These are phyloP conservation scores for Nelumbo lutea DNA, from an alignment of 164 flowering plant species.

Conservation along the genomic window DNA sequence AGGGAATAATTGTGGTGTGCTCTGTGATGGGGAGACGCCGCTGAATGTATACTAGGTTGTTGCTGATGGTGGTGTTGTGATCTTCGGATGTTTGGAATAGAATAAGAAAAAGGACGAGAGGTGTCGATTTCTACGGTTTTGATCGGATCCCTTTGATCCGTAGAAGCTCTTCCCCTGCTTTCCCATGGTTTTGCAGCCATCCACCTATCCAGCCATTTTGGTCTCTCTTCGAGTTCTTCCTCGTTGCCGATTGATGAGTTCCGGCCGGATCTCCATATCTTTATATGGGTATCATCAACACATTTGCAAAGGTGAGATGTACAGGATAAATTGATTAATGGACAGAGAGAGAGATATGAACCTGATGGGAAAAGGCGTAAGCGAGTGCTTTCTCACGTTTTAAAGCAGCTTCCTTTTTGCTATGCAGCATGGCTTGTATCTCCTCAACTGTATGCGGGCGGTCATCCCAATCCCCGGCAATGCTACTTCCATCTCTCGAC, in stretches of 20 bases:
- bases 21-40: conserved; percentile 44
- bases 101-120: conserved; percentile 57
- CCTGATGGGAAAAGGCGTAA: conserved; percentile 79
- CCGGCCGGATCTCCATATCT: conserved; percentile 56
- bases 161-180: conserved; percentile 54
- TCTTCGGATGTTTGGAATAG: conserved; percentile 31
- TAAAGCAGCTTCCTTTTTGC: conserved; percentile 57
- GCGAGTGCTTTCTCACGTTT: conserved; percentile 59
- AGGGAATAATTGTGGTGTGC: conserved; percentile 11
- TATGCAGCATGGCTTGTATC: conserved; percentile 67
- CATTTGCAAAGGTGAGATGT: neutral
- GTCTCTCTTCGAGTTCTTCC: conserved; percentile 47
- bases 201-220: conserved; percentile 74
- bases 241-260: conserved; percentile 46
- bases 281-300: conserved; percentile 1
- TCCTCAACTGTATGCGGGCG: conserved; percentile 69
- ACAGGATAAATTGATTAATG: conserved; percentile 1
- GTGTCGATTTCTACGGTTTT: conserved; percentile 89
- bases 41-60: conserved; percentile 19
- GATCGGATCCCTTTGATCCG: conserved; percentile 58
- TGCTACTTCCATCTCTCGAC: conserved; percentile 74
- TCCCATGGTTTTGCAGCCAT: conserved; percentile 76
- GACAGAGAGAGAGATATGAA: conserved; percentile 12
- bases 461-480: conserved; percentile 72
- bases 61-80: conserved; percentile 27